phyloP scores from a whole-genome alignment of 371 early-diverging fungal genomes.

The Haplosporangium sp. region DNA sequence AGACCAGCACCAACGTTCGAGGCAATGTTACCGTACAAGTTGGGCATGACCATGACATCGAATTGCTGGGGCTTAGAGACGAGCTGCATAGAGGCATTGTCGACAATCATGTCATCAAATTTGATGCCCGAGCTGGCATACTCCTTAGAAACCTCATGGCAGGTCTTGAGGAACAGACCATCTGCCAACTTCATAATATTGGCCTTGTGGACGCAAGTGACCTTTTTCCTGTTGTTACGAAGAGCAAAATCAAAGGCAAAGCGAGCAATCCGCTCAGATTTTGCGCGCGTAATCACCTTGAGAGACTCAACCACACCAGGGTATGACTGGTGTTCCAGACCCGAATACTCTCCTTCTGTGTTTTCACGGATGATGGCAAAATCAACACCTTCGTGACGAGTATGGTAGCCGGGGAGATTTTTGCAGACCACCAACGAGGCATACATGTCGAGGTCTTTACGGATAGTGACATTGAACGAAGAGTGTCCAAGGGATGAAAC shows the following conservation, averaged over 20 bases:
- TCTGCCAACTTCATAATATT: constrained; percentile 98
- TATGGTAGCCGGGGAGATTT: constrained; percentile 79
- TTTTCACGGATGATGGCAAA: constrained; percentile 97
- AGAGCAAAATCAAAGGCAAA: constrained; percentile 97
- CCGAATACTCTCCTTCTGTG: constrained; percentile 98
- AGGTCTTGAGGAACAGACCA: constrained; percentile 93
- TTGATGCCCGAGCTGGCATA: constrained; percentile 86
- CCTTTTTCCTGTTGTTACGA: constrained; percentile 93
- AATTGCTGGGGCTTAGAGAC: constrained; percentile 95
- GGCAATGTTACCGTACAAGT: constrained; percentile 96
- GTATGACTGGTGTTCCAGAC: constrained; percentile 94
- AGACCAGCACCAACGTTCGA: constrained; percentile 95
- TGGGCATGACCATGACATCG: constrained; percentile 96
- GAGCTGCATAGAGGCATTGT: constrained; percentile 97
- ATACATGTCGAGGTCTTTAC: constrained; percentile 95
- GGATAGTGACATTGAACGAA: constrained; percentile 91
- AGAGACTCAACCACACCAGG: constrained; percentile 97
- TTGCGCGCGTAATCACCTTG: constrained; percentile 91
- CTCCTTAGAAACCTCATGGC: constrained; percentile 90
- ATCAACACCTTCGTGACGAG: constrained; percentile 89
- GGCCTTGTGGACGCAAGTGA: constrained; percentile 97
- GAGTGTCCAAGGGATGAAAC: constrained; percentile 81
- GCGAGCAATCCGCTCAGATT: constrained; percentile 95
- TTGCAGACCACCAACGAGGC: constrained; percentile 87
- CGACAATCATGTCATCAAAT: constrained; percentile 97